Conservation (phyloP, 2,329 filamentous ascomycete species). For the Sporothrix schenckii region DNA sequence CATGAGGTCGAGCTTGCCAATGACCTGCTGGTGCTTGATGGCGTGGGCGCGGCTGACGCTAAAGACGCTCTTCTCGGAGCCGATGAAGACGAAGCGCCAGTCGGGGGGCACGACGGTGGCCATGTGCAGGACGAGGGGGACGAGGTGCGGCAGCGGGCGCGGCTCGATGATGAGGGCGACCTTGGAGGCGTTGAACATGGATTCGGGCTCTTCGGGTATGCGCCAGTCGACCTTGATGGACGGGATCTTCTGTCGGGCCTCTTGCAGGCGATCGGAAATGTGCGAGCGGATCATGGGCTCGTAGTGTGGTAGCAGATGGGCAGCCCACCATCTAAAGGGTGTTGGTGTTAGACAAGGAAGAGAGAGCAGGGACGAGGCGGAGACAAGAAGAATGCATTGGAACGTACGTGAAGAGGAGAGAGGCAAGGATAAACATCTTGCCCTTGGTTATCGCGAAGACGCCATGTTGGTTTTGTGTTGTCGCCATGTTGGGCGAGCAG, state of each 20-base stretch:
- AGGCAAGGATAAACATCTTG: conserved; percentile 44
- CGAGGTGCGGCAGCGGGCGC: conserved; percentile 52
- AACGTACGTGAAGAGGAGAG: conserved; percentile 47
- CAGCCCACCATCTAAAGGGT: conserved; percentile 52
- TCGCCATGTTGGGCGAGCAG: conserved; percentile 32
- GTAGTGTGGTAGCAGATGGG: conserved; percentile 50
- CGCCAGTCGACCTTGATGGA: conserved; percentile 49
- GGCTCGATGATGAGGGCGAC: conserved; percentile 58
- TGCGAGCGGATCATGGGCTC: conserved; percentile 48
- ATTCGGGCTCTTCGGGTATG: conserved; percentile 41
- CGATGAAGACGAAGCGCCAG: conserved; percentile 59
- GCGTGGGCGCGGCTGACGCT: conserved; percentile 51
- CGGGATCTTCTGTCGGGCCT: conserved; percentile 48
- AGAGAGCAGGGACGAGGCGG: too few relatives aligned
- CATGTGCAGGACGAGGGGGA: conserved; percentile 56
- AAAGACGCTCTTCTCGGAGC: conserved; percentile 52
- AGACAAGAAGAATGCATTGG: too few relatives aligned
- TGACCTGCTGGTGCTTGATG: conserved; percentile 53
- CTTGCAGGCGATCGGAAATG: conserved; percentile 46
- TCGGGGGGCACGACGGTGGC: conserved; percentile 56
- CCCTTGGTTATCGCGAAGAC: conserved; percentile 44
- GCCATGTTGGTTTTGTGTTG: conserved; percentile 34
- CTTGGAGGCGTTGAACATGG: conserved; percentile 53
- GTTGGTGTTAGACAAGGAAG: neutral
- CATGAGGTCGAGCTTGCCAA: conserved; percentile 57